These are phyloP conservation scores for Blastocystis hominis DNA, from an alignment of 352 stramenopile genomes.

Conservation along the genomic window DNA sequence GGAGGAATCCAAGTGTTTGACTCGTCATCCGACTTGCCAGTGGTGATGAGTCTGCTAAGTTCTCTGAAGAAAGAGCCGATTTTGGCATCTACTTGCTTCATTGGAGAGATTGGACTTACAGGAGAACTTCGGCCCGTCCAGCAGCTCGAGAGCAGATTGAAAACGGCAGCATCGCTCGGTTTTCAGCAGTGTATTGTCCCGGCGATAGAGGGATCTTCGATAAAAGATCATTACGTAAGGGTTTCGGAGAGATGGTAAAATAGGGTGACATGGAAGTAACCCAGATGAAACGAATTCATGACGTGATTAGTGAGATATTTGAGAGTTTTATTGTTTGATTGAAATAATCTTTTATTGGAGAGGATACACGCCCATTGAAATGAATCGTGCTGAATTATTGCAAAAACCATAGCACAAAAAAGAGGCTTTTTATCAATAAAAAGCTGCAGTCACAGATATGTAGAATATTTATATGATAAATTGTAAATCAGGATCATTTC, in stretches of 20 bases:
- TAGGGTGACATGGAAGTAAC: constrained; percentile 36
- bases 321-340: not conserved
- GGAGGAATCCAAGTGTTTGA: constrained; percentile 47
- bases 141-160: constrained; percentile 39
- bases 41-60: constrained; percentile 43
- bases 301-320: constrained; percentile 45
- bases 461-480: too few relatives aligned
- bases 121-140: constrained; percentile 35
- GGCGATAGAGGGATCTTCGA: not conserved
- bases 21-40: constrained; percentile 7
- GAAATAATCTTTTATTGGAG: too few relatives aligned
- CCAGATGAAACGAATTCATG: not conserved
- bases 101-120: constrained; percentile 47
- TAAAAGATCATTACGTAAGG: constrained; percentile 20
- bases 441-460: too few relatives aligned
- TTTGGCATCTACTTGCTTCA: constrained; percentile 16
- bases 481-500: too few relatives aligned
- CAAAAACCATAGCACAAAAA: too few relatives aligned
- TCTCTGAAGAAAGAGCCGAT: constrained; percentile 36
- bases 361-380: too few relatives aligned
- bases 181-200: constrained; percentile 49
- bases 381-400: too few relatives aligned
- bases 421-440: too few relatives aligned
- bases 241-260: not conserved
- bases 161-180: constrained; percentile 20